Evolutionary conservation across 768 basidiomycete species (phyloP), one percentile per base, ranked within the genome.

Genomic region (Pisolithus albus): DNA sequence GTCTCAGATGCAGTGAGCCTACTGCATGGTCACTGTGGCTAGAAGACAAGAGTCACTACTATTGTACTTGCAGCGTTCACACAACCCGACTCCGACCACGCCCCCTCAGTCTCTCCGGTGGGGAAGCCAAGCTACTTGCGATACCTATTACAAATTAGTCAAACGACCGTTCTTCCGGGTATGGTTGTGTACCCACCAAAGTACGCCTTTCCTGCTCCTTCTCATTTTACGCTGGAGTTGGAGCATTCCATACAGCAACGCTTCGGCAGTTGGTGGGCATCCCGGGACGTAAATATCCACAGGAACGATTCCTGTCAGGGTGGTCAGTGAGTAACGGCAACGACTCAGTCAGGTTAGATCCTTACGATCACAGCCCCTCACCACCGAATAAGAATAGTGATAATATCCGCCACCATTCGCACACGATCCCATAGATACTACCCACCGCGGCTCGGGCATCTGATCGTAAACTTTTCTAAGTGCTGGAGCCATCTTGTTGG

Each of bases 371-470:
- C 95, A 98, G 15, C 96, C 96, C 44, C 96, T 85, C 36, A 98
- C 96, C 55, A 99, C 96, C 26, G 94, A 93, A 72, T 99, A 99
- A 24, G 95, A 96, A 70, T 97, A 96, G 72, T 95, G 93, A 69
- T 94, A 93, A 74, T 93, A 94, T 15, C 92, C 93, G 51, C 93
- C 92, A 28, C 96, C 96, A 68, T 98, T 98, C 16, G 96, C 96
- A 69, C 96, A 99, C 5, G 95, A 97, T 43, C 96, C 96, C 96
- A 99, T 98, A 23, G 95, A 98, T 64, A 99, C 88, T 52, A 99
- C 96, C 96, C 96, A 99, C 64, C 95, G 88, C 83, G 96, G 96
- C 63, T 97, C 93, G 30, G 96, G 96, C 95, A 98, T 98, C 69
- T 99, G 92, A 70, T 94, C 92, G 62, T 93, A 93, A 50, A 93